Base-by-base conservation (phyloP, 139 green algal species). In the Raphidocelis subcapitata region DNA sequence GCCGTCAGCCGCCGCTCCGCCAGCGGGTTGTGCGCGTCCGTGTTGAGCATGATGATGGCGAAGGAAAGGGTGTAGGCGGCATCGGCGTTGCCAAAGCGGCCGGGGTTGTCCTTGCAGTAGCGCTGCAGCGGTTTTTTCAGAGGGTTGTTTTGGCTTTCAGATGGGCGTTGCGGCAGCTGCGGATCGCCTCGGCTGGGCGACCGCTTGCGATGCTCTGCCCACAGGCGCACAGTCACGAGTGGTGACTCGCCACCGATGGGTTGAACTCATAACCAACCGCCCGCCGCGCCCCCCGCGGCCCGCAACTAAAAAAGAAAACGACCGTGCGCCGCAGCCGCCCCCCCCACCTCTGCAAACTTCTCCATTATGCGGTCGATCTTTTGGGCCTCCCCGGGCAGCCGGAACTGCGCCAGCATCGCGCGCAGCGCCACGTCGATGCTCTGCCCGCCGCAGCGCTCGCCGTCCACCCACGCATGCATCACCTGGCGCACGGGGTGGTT, bases 1-100 rank as follows among this genome's bases (percentile, higher is more conserved):
- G 77, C 70, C 29, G 56, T 79, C 69, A 98, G 85, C 32, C 90
- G 86, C 15, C 88, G 83, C 69, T 96, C 91, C n/a, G 90, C 93
- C 71, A 92, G 83, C 3, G 92, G 92, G 79, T 97, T 97, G 89
- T 98, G 94, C 2, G 90, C 91, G 69, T 98, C 94, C 3, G 94
- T 98, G 87, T 97, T 97, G 62, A 98, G 90, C 93, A 98, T 98
- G 84, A 98, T 96, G 44, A 94, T 87, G 28, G 94, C 89, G 70
- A 97, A 98, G 4, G 89, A 75, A 35, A 98, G 84, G 55, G 97
- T 66, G 77, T 98, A 97, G 0, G 94, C 88, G 35, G 78, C 89
- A 69, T 97, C 94, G 5, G 94, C 89, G 31, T 72, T 88, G 29
- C 63, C 23, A 72, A 98, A 97, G 0, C 61, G 57, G 21, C 56